phyloP scores from a whole-genome alignment of 805 yeast species.

The Torulaspora delbrueckii region DNA sequence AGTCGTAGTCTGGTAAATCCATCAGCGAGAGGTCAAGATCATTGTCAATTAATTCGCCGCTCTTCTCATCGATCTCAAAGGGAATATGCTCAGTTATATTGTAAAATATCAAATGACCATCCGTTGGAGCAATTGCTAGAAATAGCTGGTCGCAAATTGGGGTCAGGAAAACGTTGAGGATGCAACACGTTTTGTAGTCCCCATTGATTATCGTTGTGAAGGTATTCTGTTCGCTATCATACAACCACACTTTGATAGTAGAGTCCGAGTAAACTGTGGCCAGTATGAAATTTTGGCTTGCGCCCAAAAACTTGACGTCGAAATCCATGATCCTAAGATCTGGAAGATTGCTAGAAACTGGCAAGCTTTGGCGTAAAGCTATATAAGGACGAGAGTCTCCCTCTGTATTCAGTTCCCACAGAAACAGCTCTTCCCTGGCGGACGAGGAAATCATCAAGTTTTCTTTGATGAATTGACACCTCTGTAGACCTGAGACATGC shows the following conservation, averaged over 20 bases:
- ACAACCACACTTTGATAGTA: conserved; percentile 59
- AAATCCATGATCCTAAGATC: conserved; percentile 91
- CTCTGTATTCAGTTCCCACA: conserved; percentile 60
- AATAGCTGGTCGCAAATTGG: conserved; percentile 28
- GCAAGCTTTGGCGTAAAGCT: conserved; percentile 47
- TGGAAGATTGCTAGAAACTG: conserved; percentile 56
- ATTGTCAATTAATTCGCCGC: conserved; percentile 5
- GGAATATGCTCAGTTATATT: conserved; percentile 38
- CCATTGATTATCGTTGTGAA: conserved; percentile 47
- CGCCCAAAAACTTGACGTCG: conserved; percentile 42
- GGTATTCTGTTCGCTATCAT: conserved; percentile 33
- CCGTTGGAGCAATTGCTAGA: conserved; percentile 67
- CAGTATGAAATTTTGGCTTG: conserved; percentile 32
- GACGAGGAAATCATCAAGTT: conserved; percentile 52
- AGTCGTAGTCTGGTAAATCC: conserved; percentile 11
- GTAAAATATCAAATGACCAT: conserved; percentile 71
- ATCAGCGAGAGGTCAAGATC: neutral
- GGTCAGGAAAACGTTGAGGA: conserved; percentile 56
- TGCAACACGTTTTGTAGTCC: conserved; percentile 68
- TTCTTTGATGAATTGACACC: conserved; percentile 55
- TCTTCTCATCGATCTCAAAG: conserved; percentile 13
- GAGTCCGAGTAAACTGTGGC: conserved; percentile 85
- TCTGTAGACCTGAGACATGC: conserved; percentile 88
- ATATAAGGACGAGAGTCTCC: conserved; percentile 42
- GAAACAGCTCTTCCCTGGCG: conserved; percentile 81